Conservation (phyloP, 805 yeast genomes). For the Kazachstania kunashirensis region DNA sequence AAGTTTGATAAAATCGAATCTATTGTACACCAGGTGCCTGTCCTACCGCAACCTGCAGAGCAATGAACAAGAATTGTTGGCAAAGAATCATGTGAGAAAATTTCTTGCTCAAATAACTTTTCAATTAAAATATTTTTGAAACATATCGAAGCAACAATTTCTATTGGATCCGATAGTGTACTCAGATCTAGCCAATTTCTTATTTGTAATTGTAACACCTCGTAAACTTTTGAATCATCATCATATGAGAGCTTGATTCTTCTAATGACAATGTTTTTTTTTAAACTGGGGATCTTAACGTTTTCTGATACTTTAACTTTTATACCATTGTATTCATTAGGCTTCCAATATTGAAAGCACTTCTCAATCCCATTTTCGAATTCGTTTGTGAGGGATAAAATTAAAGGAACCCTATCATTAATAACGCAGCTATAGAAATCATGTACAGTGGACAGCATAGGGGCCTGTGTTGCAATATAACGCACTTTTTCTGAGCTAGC, state of each 20-base stretch:
- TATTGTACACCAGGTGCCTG: slow-evolving; percentile 77
- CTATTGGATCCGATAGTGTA: slow-evolving; percentile 45
- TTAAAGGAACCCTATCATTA: slow-evolving; percentile 52
- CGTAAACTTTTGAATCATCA: slow-evolving; percentile 27
- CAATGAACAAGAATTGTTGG: slow-evolving; percentile 73
- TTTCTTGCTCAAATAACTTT: slow-evolving; percentile 9
- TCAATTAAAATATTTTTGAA: slow-evolving; percentile 37
- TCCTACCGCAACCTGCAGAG: slow-evolving; percentile 95
- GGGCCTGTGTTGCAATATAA: slow-evolving; percentile 89
- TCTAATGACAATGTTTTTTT: slow-evolving; percentile 14
- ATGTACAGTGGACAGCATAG: slow-evolving; percentile 57
- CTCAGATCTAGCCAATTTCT: slow-evolving; percentile 80
- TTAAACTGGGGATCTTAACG: slow-evolving; percentile 2
- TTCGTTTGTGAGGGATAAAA: slow-evolving; percentile 68
- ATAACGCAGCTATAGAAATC: slow-evolving; percentile 80
- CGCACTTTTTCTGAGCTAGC: slow-evolving; percentile 29
- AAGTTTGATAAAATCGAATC: slow-evolving; percentile 45
- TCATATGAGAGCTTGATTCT: slow-evolving; percentile 36
- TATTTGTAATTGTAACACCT: slow-evolving; percentile 65
- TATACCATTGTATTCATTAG: slow-evolving; percentile 39
- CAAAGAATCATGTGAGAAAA: slow-evolving; percentile 20
- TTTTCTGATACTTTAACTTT: slow-evolving; percentile 22
- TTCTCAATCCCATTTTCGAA: slow-evolving; percentile 69
- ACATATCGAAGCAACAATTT: slow-evolving; percentile 45
- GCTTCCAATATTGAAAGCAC: slow-evolving; percentile 74